Evolutionary conservation across 805 yeast genomes (phyloP), one percentile per base, ranked within the genome.

Genomic region (Lipomyces mesembrius): DNA sequence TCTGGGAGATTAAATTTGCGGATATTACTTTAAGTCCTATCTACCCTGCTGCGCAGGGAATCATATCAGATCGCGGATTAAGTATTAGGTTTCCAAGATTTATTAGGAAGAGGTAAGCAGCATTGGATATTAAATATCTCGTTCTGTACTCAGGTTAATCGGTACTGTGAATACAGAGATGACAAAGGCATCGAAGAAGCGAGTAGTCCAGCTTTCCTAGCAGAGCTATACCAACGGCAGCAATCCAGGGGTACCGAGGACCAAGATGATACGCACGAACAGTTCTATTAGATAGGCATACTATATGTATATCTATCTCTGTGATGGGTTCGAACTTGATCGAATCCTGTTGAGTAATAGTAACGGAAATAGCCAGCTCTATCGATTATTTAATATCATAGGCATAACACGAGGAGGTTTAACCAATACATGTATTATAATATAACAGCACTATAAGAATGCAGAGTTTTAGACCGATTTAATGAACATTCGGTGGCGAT

Each of bases 31-130:
- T 59, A 17, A 70, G 73, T 57, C 74, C 74, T 11, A 60, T 68
- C 17, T 72, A 72, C 61, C 57, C 73, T 6, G 73, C 74, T 2
- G 73, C 65, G 1, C 62, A 52, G n/a, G 71, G 62, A 11, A 27
- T 61, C 12, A 55, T 62, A 17, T 22, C 64, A 6, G 69, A 65
- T 20, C 69, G 72, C 7, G 74, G 74, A 2, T 59, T 72, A 27
- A 65, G 71, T 17, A 63, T 72, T n/a, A 59, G 74, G n/a, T 72
- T 72, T 53, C 74, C 74, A n/a, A 61, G 74, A 17, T 72, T 72
- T 61, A 57, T 72, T 4, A 54, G 74, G 20, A 59, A 57, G 20
- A 27, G 72, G 65, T 61, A 60, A 7, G 49, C 22, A 5, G 8
- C 49, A 8, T 7, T 7, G 22, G 39, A 29, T 11, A 37, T 14